Percentiles rank a stretch among this genome's conserved stretches.
phyloP scores from a whole-genome alignment of 768 basidiomycete species.

The Trametes punicea region DNA sequence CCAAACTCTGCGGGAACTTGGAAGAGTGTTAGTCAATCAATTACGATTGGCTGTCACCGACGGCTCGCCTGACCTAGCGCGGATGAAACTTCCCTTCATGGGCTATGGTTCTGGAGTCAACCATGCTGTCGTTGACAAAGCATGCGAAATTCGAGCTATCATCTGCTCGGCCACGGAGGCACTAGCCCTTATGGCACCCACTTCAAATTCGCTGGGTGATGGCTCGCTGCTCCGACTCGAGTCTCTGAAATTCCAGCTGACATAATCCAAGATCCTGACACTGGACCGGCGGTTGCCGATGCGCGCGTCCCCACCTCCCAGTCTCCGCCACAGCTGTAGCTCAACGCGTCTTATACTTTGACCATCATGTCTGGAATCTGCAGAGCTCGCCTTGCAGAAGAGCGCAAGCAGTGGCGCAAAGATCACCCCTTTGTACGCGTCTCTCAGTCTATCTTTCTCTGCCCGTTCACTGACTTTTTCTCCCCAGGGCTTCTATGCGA shows the following conservation, averaged over 20 bases:
- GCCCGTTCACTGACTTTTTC: not conserved
- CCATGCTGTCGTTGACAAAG: conserved; percentile 1
- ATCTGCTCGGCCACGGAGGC: not conserved
- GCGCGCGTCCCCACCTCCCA: conserved; percentile 4
- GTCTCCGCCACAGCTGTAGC: conserved; percentile 2
- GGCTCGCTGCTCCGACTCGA: not conserved
- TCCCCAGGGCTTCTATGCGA: conserved; percentile 97
- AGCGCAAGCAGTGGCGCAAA: conserved; percentile 98
- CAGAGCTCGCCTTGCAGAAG: conserved; percentile 88
- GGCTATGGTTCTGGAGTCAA: not conserved
- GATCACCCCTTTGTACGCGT: conserved; percentile 94
- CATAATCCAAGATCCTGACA: not conserved
- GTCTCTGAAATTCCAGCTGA: conserved; percentile 1
- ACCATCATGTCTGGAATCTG: conserved; percentile 83
- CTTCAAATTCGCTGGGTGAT: not conserved
- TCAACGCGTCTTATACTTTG: conserved; percentile 10
- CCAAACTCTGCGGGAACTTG: not conserved
- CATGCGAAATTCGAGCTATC: not conserved
- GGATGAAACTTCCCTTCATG: not conserved
- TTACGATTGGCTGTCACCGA: not conserved
- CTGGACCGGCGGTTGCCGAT: conserved; percentile 9
- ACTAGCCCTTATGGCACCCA: not conserved
- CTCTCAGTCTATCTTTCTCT: not conserved
- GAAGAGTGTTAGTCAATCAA: not conserved
- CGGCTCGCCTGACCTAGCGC: conserved; percentile 4